Evolutionary conservation across 2,329 filamentous ascomycete species (phyloP), one percentile per base, ranked within the genome.

Genomic region (Colletotrichum sp.): DNA sequence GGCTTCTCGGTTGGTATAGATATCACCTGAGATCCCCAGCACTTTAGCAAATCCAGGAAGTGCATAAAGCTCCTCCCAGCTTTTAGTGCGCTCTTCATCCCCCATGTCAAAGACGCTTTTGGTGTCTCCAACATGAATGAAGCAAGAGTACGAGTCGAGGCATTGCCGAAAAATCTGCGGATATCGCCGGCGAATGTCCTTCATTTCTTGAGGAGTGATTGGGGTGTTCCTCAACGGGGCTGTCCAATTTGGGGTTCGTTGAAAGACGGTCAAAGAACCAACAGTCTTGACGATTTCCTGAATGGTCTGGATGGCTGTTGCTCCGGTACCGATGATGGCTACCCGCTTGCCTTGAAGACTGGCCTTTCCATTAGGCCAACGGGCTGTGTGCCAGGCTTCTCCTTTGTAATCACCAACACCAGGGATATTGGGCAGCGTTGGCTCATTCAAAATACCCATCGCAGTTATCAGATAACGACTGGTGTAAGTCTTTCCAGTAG

Each of bases 191-290:
- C 71, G 64, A n/a, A 72, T 72, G 21, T 71, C 55, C 10, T 52
- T n/a, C 71, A 76, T 76, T 39, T 76, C 71, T 16, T 75, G 57
- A 4, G 62, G 28, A 52, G 78, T 72, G 12, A 83, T 81, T 3
- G 77, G 63, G 30, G 44, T 57, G 70, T 83, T 79, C n/a, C 80
- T 79, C 76, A 83, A 79, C 55, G 78, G 80, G 13, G 70, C 78
- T 32, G 79, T 81, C 82, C 82, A 77, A 80, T 82, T 57, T 76
- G 89, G 89, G 4, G 90, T 92, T 3, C 90, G 87, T 79, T 92
- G 90, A 78, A 92, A 86, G 15, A 92, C 89, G 74, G 87, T 89
- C 3, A 92, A 78, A 49, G 90, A 82, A 65, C 88, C 86, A 0
- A 88, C 86, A 70, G 84, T 88, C 63, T 87, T 83, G 3, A 86